These are phyloP conservation scores for Eucommia ulmoides DNA, from an alignment of 257 asterid species.

Conservation along the genomic window DNA sequence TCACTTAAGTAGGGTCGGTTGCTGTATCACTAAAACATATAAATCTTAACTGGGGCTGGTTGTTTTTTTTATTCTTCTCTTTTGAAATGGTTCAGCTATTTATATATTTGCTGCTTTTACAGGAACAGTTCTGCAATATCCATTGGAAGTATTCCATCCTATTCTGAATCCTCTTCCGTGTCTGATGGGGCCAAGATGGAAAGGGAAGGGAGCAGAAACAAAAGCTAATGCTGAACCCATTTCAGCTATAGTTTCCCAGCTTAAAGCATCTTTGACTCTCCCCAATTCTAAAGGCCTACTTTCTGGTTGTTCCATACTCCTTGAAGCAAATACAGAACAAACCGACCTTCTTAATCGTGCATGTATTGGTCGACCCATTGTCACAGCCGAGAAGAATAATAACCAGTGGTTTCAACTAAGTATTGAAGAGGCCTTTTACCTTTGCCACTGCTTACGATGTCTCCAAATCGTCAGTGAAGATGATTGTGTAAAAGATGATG, in stretches of 20 bases:
- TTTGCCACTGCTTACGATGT: slow-evolving; percentile 41
- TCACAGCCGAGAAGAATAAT: slow-evolving; percentile 37
- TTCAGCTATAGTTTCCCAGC: slow-evolving; percentile 31
- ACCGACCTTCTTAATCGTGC: slow-evolving; percentile 45
- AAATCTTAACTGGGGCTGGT: no score
- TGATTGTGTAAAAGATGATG: slow-evolving; percentile 14
- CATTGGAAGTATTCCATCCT: no score
- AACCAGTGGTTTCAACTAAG: slow-evolving; percentile 60
- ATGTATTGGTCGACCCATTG: slow-evolving; percentile 51
- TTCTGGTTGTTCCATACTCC: slow-evolving; percentile 35
- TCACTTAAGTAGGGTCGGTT: no score
- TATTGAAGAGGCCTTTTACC: slow-evolving; percentile 64
- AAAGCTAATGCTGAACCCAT: slow-evolving; percentile 33
- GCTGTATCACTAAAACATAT: no score
- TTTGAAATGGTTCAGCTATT: no score
- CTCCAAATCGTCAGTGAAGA: slow-evolving; percentile 34
- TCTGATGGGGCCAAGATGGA: slow-evolving; percentile 38
- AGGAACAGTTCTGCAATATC: no score
- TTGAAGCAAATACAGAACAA: slow-evolving; percentile 43
- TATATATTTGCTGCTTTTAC: no score
- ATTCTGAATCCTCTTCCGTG: no score
- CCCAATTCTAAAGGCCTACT: slow-evolving; percentile 45
- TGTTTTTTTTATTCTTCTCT: no score
- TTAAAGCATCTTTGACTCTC: slow-evolving; percentile 37
- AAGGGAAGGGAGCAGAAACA: slow-evolving; percentile 32